Evolutionary conservation across 1,284 basidiomycete genomes (phyloP).

Genomic region (Pascua sp.): DNA sequence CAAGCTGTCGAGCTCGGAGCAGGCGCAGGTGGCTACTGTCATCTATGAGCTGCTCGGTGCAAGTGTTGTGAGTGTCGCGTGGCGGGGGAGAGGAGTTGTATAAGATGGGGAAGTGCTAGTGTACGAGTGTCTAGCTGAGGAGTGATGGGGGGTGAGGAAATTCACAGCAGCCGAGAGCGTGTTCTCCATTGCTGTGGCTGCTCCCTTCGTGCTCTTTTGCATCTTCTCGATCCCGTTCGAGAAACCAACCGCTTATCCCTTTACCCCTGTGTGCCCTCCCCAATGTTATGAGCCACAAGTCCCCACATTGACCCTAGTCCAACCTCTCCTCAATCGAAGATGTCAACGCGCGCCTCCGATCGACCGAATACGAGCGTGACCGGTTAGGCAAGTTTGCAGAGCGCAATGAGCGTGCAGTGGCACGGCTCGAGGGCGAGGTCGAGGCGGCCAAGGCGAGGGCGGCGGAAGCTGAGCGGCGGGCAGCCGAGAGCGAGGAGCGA

Average conservation of each 20-base stretch:
- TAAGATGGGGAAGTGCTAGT: neutral
- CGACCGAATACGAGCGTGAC: conserved; percentile 77
- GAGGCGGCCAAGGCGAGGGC: conserved; percentile 64
- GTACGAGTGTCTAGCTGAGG: too few species aligned
- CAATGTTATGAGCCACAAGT: too few species aligned
- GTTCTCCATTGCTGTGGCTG: neutral
- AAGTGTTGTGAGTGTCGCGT: conserved; percentile 61
- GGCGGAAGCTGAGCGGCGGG: conserved; percentile 43
- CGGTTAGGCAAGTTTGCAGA: conserved; percentile 61
- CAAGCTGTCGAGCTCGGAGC: conserved; percentile 58
- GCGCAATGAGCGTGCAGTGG: conserved; percentile 12
- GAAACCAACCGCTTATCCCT: too few species aligned
- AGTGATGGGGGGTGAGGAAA: too few species aligned
- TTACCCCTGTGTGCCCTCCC: too few species aligned
- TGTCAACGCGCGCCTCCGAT: conserved; percentile 68
- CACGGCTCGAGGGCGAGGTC: conserved; percentile 54
- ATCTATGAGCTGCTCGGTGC: conserved; percentile 73
- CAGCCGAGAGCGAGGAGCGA: conserved; percentile 58
- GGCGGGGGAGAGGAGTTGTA: neutral
- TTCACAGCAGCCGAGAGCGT: too few species aligned
- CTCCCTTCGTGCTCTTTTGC: neutral
- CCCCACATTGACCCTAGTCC: conserved; percentile 51
- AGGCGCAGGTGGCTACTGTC: conserved; percentile 69
- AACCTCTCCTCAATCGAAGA: conserved; percentile 78
- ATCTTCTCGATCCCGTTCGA: neutral